Evolutionary conservation across 768 basidiomycete species (phyloP).

Genomic region (Pluteus cervinus): DNA sequence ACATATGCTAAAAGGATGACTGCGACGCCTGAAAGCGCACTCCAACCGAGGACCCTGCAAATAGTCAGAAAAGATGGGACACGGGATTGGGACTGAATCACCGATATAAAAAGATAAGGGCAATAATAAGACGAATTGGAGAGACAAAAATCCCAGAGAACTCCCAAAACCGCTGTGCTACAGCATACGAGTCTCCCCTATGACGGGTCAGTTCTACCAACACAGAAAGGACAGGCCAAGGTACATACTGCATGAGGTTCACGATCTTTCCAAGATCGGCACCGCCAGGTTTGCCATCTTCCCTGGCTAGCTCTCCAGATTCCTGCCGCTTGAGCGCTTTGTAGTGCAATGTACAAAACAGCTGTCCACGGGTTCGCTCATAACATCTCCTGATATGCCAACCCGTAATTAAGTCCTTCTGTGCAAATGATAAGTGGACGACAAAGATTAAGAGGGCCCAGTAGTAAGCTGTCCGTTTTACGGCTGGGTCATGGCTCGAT

Average conservation of each 20-base stretch:
- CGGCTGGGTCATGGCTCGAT: conserved; percentile 32
- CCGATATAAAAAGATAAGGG: conserved; percentile 69
- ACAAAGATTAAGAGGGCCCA: conserved; percentile 58
- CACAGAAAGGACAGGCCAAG: conserved; percentile 3
- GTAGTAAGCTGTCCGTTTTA: conserved; percentile 42
- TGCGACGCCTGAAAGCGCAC: conserved; percentile 63
- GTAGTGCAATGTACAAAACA: conserved; percentile 66
- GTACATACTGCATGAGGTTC: conserved; percentile 66
- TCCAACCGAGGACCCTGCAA: conserved; percentile 69
- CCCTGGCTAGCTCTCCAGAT: conserved; percentile 26
- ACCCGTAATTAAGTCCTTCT: conserved; percentile 54
- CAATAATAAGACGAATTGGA: conserved; percentile 60
- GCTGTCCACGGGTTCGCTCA: conserved; percentile 64
- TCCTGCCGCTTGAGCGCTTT: conserved; percentile 61
- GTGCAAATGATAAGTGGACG: conserved; percentile 61
- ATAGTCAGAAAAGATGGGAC: conserved; percentile 5
- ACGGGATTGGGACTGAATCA: conserved; percentile 27
- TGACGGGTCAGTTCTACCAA: conserved; percentile 6
- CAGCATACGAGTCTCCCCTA: conserved; percentile 67
- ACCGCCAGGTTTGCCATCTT: no score
- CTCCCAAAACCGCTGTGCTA: conserved; percentile 69
- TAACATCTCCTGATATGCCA: conserved; percentile 69
- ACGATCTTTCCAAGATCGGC: conserved; percentile 69
- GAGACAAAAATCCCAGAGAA: conserved; percentile 59
- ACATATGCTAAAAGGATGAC: conserved; percentile 57